phyloP scores from a whole-genome alignment of 2,329 filamentous ascomycete genomes.

The Plenodomus lindquistii region DNA sequence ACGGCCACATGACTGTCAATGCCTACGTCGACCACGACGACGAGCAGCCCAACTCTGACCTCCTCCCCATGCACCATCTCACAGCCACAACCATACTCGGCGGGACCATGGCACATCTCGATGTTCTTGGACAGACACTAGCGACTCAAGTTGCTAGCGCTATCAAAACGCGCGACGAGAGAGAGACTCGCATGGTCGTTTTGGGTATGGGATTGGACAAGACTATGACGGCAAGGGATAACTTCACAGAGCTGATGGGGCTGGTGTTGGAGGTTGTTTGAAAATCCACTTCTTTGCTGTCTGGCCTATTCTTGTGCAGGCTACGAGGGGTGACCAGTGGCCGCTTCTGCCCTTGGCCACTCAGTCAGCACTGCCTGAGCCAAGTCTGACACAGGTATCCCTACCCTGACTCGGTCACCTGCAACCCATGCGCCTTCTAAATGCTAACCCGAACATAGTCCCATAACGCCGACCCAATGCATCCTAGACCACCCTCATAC shows the following conservation, averaged over 20 bases:
- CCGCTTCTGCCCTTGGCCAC: background rate
- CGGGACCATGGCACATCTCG: slow-evolving; percentile 75
- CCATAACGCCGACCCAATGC: slow-evolving; percentile 31
- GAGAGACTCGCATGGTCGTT: slow-evolving; percentile 62
- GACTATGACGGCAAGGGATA: slow-evolving; percentile 53
- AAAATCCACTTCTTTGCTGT: slow-evolving; percentile 6
- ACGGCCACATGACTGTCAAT: slow-evolving; percentile 59
- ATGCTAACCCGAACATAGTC: slow-evolving; percentile 26
- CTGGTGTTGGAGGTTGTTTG: slow-evolving; percentile 46
- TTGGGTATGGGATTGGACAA: slow-evolving; percentile 61
- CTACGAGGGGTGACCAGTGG: background rate
- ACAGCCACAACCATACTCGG: slow-evolving; percentile 87
- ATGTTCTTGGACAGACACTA: slow-evolving; percentile 84
- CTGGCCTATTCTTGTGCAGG: background rate
- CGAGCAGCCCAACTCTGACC: slow-evolving; percentile 41
- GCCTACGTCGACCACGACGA: slow-evolving; percentile 52
- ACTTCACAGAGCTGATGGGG: slow-evolving; percentile 50
- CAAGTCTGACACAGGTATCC: slow-evolving; percentile 6
- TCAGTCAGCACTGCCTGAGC: background rate
- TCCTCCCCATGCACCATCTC: slow-evolving; percentile 78
- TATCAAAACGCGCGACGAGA: slow-evolving; percentile 70
- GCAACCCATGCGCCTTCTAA: slow-evolving; percentile 10
- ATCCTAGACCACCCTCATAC: slow-evolving; percentile 13
- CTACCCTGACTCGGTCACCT: background rate
- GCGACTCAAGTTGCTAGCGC: slow-evolving; percentile 86